These are phyloP conservation scores for Neltuma alba DNA, from an alignment of 306 rosid genomes.

Conservation along the genomic window DNA sequence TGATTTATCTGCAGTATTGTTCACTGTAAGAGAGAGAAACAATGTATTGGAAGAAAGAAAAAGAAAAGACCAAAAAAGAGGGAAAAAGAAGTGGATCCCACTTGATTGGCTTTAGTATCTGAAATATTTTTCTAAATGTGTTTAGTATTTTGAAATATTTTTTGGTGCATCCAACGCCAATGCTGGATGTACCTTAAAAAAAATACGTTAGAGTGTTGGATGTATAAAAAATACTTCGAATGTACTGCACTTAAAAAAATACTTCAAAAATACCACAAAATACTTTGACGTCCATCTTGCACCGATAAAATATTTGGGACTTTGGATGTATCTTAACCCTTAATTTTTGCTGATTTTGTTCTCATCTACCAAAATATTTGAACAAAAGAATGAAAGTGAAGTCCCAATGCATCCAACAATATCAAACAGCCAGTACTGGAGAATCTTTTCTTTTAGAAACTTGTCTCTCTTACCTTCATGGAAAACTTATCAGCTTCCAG, in stretches of 20 bases:
- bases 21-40: background rate
- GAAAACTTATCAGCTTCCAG: background rate
- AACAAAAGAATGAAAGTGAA: background rate
- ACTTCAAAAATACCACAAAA: too few relatives aligned
- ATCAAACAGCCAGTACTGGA: background rate
- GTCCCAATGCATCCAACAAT: background rate
- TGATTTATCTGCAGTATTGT: background rate
- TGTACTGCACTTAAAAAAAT: too few relatives aligned
- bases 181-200: too few relatives aligned
- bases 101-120: too few relatives aligned
- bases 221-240: too few relatives aligned
- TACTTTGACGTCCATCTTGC: too few relatives aligned
- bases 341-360: background rate
- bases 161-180: too few relatives aligned
- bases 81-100: background rate
- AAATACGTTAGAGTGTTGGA: too few relatives aligned
- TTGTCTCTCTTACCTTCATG: background rate
- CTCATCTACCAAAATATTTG: background rate
- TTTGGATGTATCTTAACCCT: too few relatives aligned
- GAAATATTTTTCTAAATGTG: too few relatives aligned
- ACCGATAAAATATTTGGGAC: too few relatives aligned
- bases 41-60: background rate
- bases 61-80: background rate
- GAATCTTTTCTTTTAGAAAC: background rate
- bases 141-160: too few relatives aligned